Conservation (phyloP, 495 filamentous ascomycete species). For the Mytilinidion resinicola region DNA sequence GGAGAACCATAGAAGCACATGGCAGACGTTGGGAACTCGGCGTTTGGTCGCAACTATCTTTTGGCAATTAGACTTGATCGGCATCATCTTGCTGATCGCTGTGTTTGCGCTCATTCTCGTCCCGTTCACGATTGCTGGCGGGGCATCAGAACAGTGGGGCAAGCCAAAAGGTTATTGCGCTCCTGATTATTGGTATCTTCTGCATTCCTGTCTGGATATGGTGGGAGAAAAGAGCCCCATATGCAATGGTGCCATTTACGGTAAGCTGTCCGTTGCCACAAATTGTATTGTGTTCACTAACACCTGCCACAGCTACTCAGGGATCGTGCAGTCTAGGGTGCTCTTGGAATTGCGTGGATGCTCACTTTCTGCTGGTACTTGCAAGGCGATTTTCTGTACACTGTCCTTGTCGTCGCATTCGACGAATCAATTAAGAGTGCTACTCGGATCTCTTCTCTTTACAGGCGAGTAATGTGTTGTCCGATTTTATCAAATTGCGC, state of each 20-base stretch:
- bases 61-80: constrained; percentile 50
- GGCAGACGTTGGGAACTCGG: constrained; percentile 30
- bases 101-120: constrained; percentile 48
- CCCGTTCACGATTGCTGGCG: constrained; percentile 50
- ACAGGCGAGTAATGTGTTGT: no score
- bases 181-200: constrained; percentile 45
- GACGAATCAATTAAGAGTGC: constrained; percentile 43
- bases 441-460: constrained; percentile 43
- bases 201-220: constrained; percentile 44
- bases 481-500: no score
- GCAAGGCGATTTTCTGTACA: constrained; percentile 46
- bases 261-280: no score
- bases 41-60: constrained; percentile 41
- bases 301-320: constrained; percentile 47
- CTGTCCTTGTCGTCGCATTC: constrained; percentile 47
- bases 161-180: constrained; percentile 44
- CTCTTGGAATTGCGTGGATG: constrained; percentile 45
- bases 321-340: constrained; percentile 46
- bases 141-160: constrained; percentile 41
- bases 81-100: constrained; percentile 48
- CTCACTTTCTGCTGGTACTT: constrained; percentile 37
- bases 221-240: constrained; percentile 44
- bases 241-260: constrained; percentile 51
- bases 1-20: constrained; percentile 34
- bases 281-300: no score